Conservation (phyloP, 2,329 filamentous ascomycete genomes). For the Coniella vitis region DNA sequence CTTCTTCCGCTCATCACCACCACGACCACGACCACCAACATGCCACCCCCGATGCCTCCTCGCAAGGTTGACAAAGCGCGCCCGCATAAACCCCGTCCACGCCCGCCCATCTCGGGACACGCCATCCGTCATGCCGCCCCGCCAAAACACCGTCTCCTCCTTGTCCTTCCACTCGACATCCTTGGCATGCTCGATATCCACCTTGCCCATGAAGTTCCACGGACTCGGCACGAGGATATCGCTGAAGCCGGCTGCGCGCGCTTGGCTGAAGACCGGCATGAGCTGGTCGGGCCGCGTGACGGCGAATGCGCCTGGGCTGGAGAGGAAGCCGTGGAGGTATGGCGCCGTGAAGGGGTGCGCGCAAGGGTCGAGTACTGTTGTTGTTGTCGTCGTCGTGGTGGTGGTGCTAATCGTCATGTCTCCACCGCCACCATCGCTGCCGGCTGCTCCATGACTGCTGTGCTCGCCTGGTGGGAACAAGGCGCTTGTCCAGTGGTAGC, state of each 20-base stretch:
- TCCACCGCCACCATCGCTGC: slow-evolving; percentile 28
- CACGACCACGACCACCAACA: no score
- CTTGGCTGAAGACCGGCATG: slow-evolving; percentile 50
- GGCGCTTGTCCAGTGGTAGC: no score
- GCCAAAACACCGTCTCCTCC: slow-evolving; percentile 44
- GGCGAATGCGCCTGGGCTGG: slow-evolving; percentile 36
- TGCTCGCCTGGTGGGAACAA: no score
- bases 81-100: slow-evolving; percentile 53
- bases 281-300: slow-evolving; percentile 33
- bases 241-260: slow-evolving; percentile 45
- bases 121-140: slow-evolving; percentile 46
- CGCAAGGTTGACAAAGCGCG: slow-evolving; percentile 43
- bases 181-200: slow-evolving; percentile 30
- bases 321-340: slow-evolving; percentile 45
- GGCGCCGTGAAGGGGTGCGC: slow-evolving; percentile 37
- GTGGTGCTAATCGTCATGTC: slow-evolving; percentile 26
- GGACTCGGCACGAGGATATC: slow-evolving; percentile 42
- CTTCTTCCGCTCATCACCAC: no score
- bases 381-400: slow-evolving; percentile 35
- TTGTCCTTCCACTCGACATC: slow-evolving; percentile 42
- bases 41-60: not conserved
- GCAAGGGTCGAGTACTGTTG: slow-evolving; percentile 40
- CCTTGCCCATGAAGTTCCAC: slow-evolving; percentile 32
- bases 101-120: slow-evolving; percentile 36
- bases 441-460: no score